These are phyloP conservation scores for Lolium rigidum DNA, from an alignment of 176 grass and related monocot genomes.

Conservation along the genomic window DNA sequence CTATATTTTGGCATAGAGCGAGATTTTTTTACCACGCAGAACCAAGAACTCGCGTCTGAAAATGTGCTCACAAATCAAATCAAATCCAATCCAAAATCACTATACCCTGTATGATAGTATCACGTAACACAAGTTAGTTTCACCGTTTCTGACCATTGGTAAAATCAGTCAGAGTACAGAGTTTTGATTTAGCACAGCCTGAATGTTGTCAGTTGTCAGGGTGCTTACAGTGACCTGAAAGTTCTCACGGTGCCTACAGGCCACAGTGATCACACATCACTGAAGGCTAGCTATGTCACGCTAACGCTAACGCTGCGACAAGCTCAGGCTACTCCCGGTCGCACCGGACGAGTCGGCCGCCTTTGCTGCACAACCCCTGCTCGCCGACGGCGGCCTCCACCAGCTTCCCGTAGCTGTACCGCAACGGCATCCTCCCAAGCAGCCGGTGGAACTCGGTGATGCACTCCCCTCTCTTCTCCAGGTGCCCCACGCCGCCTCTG, in stretches of 20 bases:
- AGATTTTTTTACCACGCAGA: too few relatives aligned
- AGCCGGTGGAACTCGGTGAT: conserved; percentile 88
- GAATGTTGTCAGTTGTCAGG: too few relatives aligned
- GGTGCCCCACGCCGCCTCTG: conserved; percentile 53
- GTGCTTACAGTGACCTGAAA: too few relatives aligned
- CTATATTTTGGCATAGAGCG: too few relatives aligned
- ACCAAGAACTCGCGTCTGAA: too few relatives aligned
- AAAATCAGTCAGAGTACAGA: neutral
- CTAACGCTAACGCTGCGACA: neutral
- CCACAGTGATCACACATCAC: neutral
- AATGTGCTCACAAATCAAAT: too few relatives aligned
- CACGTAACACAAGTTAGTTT: neutral
- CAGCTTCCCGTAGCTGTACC: conserved; percentile 82
- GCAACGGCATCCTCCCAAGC: conserved; percentile 79
- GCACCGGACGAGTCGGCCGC: conserved; percentile 62
- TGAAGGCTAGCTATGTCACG: neutral
- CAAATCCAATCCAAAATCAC: too few relatives aligned
- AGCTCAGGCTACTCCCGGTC: conserved; percentile 36
- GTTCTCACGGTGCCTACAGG: neutral
- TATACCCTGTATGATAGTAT: too few relatives aligned
- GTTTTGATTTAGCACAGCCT: neutral
- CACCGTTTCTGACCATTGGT: neutral
- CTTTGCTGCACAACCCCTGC: conserved; percentile 73
- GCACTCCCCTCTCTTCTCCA: conserved; percentile 84
- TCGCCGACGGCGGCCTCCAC: conserved; percentile 56